Evolutionary conservation across 148 eudicot species (phyloP).

Genomic region (Silene conica): DNA sequence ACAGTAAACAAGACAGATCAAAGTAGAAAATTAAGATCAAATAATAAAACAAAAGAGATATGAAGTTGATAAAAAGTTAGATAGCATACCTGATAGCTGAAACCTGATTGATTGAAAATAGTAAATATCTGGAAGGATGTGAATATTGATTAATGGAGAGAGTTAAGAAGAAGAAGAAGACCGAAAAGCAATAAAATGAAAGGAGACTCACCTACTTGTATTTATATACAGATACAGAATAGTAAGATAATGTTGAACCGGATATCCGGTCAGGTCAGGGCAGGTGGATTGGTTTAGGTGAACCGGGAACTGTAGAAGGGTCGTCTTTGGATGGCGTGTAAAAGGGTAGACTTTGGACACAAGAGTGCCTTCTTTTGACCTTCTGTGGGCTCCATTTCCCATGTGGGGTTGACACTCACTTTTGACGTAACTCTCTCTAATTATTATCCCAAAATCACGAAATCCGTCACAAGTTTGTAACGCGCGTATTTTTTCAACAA

Average conservation of each 20-base stretch:
- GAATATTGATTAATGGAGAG: too few relatives aligned
- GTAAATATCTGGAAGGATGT: slow-evolving; percentile 3
- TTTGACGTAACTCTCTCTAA: neutral
- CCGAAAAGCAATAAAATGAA: neutral
- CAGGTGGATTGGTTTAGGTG: neutral
- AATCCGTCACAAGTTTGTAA: too few relatives aligned
- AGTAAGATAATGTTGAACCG: slow-evolving; percentile 7
- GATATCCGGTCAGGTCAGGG: slow-evolving; percentile 15
- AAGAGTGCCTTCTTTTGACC: slow-evolving; percentile 17
- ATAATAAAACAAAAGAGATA: neutral
- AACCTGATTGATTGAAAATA: too few relatives aligned
- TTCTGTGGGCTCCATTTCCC: slow-evolving; percentile 19
- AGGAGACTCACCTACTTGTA: slow-evolving; percentile 11
- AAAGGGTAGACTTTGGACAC: slow-evolving; percentile 21
- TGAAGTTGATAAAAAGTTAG: neutral
- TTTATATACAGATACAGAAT: slow-evolving; percentile 13
- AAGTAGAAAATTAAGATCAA: neutral
- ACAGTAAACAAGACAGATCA: neutral
- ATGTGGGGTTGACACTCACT: slow-evolving; percentile 13
- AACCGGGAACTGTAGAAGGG: slow-evolving; percentile 17
- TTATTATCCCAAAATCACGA: too few relatives aligned
- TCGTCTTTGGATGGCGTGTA: slow-evolving; percentile 31
- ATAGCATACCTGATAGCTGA: too few relatives aligned
- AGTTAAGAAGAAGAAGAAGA: slow-evolving; percentile 19
- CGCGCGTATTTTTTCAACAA: too few relatives aligned